Base-by-base conservation (phyloP, 2,329 filamentous ascomycete species). In the Pseudocercospora pini-densiflorae region DNA sequence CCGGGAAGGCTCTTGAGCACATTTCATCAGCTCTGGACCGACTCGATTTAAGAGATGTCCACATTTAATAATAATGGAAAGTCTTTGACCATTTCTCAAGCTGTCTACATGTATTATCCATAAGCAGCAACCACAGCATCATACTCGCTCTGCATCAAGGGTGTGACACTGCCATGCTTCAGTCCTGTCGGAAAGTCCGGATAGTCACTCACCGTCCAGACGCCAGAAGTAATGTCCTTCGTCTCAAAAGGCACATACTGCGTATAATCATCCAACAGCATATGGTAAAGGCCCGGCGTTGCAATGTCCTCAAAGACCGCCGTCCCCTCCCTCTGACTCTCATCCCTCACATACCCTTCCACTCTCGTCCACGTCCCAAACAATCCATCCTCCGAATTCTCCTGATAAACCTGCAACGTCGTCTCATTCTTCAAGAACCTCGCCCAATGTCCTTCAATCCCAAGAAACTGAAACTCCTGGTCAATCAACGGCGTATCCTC, bases 91-190 rank as follows among this genome's bases (percentile, higher is more conserved):
- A 51, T 24, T 51, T 51, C 19, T 51, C 47, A 51, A n/a, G 36
- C 36, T 9, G 14, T 16, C 16, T 40, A n/a, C 24, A 27, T 27
- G 24, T 27, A 40, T 5, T 24, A 23, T 40, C 49, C 51, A 58
- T 65, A 62, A 31, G 29, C 60, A 49, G n/a, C 64, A 49, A 61
- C 59, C 66, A 86, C 68, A 5, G 82, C 81, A 64, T 80, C 75
- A 55, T 82, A 83, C 54, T 81, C 68, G 9, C 75, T 78, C 74
- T 79, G 73, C 58, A 81, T 83, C 3, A 86, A 74, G 0, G 84
- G 80, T 69, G 87, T 68, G 23, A 87, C 81, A 64, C 81, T 82
- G 8, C 85, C 85, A 75, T 87, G 85, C 67, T 85, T 82, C 70
- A 87, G 65, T 33, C 82, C 81, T 55, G 70, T 79, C 8, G 85